A percentile compares a stretch with the other conserved stretches of the same genome.
Conservation (phyloP, 495 filamentous ascomycete genomes). For the Trichoderma erinaceum region DNA sequence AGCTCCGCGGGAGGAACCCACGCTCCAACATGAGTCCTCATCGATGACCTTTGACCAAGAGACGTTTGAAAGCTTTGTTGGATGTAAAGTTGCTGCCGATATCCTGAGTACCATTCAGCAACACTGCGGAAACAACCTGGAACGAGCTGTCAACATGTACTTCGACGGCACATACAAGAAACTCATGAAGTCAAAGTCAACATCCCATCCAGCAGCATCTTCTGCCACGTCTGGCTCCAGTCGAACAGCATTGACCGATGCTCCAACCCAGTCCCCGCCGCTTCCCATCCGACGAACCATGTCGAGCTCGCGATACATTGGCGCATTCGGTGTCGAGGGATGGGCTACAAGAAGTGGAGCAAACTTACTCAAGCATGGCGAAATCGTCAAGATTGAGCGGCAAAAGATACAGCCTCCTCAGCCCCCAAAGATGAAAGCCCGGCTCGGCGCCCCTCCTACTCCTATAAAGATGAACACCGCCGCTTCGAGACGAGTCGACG, state of each 20-base stretch:
- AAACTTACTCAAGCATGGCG: conserved; percentile 66
- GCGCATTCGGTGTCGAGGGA: conserved; percentile 82
- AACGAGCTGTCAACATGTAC: conserved; percentile 75
- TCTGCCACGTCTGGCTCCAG: background rate
- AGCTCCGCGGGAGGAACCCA: background rate
- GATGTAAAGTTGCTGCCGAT: conserved; percentile 51
- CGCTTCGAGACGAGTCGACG: conserved; percentile 59
- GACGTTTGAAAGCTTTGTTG: conserved; percentile 65
- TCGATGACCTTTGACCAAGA: conserved; percentile 54
- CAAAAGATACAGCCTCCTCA: conserved; percentile 64
- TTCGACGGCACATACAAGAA: conserved; percentile 89
- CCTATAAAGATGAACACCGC: conserved; percentile 34
- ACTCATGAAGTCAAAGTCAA: conserved; percentile 21
- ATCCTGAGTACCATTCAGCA: conserved; percentile 46
- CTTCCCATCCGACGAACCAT: conserved; percentile 27
- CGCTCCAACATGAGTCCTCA: conserved; percentile 8
- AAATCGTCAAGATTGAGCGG: conserved; percentile 77
- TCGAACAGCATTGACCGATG: background rate
- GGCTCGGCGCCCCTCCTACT: conserved; percentile 25
- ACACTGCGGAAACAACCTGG: conserved; percentile 56
- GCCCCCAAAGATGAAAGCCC: conserved; percentile 43
- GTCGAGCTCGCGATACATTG: conserved; percentile 70
- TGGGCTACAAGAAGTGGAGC: conserved; percentile 88
- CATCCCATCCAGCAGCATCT: conserved; percentile 12
- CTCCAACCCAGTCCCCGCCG: conserved; percentile 1